Conservation (phyloP, 2,329 filamentous ascomycete species). For the Triangularia verruculosa region DNA sequence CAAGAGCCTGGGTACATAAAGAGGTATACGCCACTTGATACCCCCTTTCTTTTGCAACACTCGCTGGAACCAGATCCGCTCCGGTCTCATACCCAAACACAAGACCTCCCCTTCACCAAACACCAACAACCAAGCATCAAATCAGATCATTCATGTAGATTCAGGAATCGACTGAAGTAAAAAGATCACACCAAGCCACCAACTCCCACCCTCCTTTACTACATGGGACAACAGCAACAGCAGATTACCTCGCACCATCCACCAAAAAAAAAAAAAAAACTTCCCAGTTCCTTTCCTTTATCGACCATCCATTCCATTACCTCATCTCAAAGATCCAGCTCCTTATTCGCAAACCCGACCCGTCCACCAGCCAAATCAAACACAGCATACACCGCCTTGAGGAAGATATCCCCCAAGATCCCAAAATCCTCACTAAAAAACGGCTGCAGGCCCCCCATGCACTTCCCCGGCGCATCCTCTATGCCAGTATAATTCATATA, state of each 20-base stretch:
- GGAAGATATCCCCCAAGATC: slow-evolving; percentile 1
- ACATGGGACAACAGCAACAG: no score
- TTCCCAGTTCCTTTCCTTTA: no score
- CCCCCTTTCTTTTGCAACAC: no score
- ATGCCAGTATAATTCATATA: slow-evolving; percentile 2
- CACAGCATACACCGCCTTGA: slow-evolving; percentile 1
- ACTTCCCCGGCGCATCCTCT: neutral
- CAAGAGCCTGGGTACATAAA: no score
- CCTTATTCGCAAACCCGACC: slow-evolving; percentile 4
- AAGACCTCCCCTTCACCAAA: neutral
- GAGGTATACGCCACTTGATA: no score
- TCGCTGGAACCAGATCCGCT: no score
- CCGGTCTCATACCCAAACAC: neutral
- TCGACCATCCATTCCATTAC: no score
- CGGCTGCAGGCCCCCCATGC: slow-evolving; percentile 4
- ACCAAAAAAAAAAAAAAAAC: no score
- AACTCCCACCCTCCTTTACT: neutral
- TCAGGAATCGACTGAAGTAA: neutral
- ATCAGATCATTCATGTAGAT: neutral
- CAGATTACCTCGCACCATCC: no score
- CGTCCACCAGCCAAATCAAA: neutral
- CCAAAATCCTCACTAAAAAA: neutral
- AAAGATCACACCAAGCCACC: neutral
- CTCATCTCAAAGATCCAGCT: neutral
- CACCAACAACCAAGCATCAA: neutral